Evolutionary conservation across 306 rosid genomes (phyloP), one percentile per base, ranked within the genome.

Genomic region (Acacia confusa): DNA sequence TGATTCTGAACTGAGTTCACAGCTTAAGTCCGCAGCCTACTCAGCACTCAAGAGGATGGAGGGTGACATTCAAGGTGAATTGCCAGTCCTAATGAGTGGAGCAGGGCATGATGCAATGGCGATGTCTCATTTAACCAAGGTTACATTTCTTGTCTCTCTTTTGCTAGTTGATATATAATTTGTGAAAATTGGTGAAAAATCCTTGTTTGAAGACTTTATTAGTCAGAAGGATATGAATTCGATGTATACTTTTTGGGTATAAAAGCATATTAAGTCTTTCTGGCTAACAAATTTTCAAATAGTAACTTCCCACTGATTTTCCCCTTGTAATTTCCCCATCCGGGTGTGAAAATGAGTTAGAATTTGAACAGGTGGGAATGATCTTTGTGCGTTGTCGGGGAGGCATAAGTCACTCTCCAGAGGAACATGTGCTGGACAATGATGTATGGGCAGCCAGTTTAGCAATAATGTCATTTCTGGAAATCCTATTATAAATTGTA

Each of bases 91-190:
- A 70, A 95, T 92, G 96, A 95, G 99, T 81, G 98, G 98, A 66
- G 99, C 99, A 28, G 98, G 98, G 16, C 99, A 93, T 45, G 99
- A 95, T 84, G 96, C 98, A 32, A 95, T 95, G 99, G 98, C 97
- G 47, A 89, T 95, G 84, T 92, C 98, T 76, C 97, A 82, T 85
- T 86, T 95, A 72, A 93, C 99, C 9, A 93, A 91, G 98, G 99
- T 89, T 76, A 78, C 68, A 71, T 84, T 75, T 65, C 53, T 25
- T 38, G 34, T 79, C 38, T 60, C 22, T 43, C 50, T 34, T 6
- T 9, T 32, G 17, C 9, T 12, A 28, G 40, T 41, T 28, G 40
- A 63, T 30, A 50, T 38, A 30, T 38, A 36, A 2, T 43, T 30
- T 82, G 45, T 7, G 9, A 41, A 41, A 41, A 41, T 41, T 41